phyloP scores from a whole-genome alignment of 495 filamentous ascomycete genomes.

The Penicillium herquei region DNA sequence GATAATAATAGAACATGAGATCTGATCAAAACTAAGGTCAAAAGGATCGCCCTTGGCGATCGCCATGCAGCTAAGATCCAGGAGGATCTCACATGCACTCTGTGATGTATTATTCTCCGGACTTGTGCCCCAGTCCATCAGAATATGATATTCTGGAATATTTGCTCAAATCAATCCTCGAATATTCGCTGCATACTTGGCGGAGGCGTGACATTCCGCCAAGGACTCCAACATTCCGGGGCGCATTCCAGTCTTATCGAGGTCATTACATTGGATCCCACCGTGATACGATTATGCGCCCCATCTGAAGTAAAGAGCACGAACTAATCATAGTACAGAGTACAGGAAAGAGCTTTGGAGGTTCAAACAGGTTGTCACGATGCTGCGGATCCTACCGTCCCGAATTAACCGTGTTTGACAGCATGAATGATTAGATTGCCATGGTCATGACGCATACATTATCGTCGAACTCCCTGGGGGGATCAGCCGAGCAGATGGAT shows the following conservation, averaged over 20 bases:
- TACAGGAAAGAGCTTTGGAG: not conserved
- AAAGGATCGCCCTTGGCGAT: conserved; percentile 3
- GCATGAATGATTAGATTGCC: conserved; percentile 17
- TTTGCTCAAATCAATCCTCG: conserved; percentile 20
- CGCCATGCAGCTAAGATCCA: too few relatives aligned
- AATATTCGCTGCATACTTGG: conserved; percentile 32
- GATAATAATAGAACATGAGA: conserved; percentile 26
- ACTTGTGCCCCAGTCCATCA: not conserved
- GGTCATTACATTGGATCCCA: conserved; percentile 10
- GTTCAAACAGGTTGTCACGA: too few relatives aligned
- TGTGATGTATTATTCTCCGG: conserved; percentile 7
- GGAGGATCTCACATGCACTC: conserved; percentile 19
- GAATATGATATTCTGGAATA: conserved; percentile 5
- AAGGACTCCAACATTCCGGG: conserved; percentile 27
- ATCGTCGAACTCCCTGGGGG: not conserved
- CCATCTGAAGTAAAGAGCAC: not conserved
- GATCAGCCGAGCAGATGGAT: not conserved
- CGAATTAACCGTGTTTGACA: conserved; percentile 10
- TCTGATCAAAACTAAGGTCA: conserved; percentile 2
- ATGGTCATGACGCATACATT: conserved; percentile 42
- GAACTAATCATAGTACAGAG: not conserved
- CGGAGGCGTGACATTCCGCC: conserved; percentile 37
- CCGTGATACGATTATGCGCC: not conserved
- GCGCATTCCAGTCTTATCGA: conserved; percentile 26
- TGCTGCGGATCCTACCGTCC: conserved; percentile 19